These are phyloP conservation scores for Pleurotus tuoliensis DNA, from an alignment of 768 basidiomycete genomes.

Conservation along the genomic window DNA sequence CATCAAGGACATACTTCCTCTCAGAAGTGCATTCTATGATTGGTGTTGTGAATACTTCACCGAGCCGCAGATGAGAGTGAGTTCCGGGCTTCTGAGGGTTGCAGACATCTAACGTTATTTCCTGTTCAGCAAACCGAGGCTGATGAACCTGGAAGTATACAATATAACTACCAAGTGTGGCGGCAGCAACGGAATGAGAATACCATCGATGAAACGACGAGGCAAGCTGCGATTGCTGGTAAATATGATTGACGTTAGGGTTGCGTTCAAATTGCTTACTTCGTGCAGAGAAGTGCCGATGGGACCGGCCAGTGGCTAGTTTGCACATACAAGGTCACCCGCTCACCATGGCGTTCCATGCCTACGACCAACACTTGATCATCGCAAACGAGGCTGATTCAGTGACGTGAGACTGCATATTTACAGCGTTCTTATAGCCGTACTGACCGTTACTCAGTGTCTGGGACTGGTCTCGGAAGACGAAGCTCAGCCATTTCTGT, in stretches of 20 bases:
- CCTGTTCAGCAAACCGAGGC: constrained; percentile 77
- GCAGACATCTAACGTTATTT: constrained; percentile 11
- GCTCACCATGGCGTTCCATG: constrained; percentile 82
- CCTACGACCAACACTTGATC: constrained; percentile 86
- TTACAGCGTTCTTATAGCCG: background rate
- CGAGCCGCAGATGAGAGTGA: constrained; percentile 97
- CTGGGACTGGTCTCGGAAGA: constrained; percentile 90
- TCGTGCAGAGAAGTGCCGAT: constrained; percentile 50
- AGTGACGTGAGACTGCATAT: constrained; percentile 56
- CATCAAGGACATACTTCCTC: constrained; percentile 79
- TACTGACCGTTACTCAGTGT: constrained; percentile 47
- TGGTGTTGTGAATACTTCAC: constrained; percentile 98
- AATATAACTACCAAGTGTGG: constrained; percentile 96
- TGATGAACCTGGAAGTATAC: constrained; percentile 91
- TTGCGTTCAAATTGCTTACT: too few relatives aligned
- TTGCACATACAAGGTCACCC: constrained; percentile 59
- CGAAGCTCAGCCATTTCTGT: constrained; percentile 76
- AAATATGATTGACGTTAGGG: background rate
- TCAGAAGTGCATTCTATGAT: constrained; percentile 91
- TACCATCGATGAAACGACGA: constrained; percentile 62
- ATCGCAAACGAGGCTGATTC: constrained; percentile 83
- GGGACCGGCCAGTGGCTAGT: constrained; percentile 72
- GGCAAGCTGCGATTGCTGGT: constrained; percentile 77
- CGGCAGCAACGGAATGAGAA: constrained; percentile 86
- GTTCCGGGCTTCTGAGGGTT: background rate